Evolutionary conservation across 2,329 filamentous ascomycete genomes (phyloP).

Genomic region (Ophiobolus disseminans): DNA sequence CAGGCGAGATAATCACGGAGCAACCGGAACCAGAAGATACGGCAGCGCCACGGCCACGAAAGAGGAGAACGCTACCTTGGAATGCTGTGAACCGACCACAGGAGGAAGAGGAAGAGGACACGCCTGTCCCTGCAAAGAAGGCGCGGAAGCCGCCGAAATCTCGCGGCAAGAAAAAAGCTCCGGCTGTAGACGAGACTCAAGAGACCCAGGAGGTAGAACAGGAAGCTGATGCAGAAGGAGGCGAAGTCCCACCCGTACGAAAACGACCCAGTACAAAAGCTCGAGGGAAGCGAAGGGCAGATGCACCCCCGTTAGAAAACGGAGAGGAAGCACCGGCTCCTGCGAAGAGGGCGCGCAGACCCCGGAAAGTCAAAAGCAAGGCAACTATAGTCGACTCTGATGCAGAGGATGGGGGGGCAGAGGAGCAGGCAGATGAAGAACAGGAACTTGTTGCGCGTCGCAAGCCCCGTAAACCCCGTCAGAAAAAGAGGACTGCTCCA

Average conservation of each 20-base stretch:
- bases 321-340: conserved; percentile 17
- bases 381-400: conserved; percentile 10
- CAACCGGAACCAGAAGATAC: conserved; percentile 3
- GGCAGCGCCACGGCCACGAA: conserved; percentile 12
- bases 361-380: conserved; percentile 32
- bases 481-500: conserved; percentile 20
- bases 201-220: conserved; percentile 15
- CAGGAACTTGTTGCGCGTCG: conserved; percentile 14
- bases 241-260: conserved; percentile 16
- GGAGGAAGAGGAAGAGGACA: conserved; percentile 18
- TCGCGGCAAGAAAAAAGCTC: conserved; percentile 13
- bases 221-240: conserved; percentile 14
- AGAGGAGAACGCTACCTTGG: conserved; percentile 30
- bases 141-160: conserved; percentile 20
- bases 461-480: conserved; percentile 27
- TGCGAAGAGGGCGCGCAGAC: conserved; percentile 38
- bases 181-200: conserved; percentile 6
- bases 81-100: conserved; percentile 37
- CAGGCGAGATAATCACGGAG: not conserved
- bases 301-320: conserved; percentile 13
- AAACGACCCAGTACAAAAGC: conserved; percentile 22
- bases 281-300: conserved; percentile 25
- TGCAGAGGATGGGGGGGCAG: conserved; percentile 17
- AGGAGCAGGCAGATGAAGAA: conserved; percentile 14
- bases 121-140: conserved; percentile 15